phyloP scores from a whole-genome alignment of 1,284 basidiomycete genomes.

The Pulchroboletus neoregius region DNA sequence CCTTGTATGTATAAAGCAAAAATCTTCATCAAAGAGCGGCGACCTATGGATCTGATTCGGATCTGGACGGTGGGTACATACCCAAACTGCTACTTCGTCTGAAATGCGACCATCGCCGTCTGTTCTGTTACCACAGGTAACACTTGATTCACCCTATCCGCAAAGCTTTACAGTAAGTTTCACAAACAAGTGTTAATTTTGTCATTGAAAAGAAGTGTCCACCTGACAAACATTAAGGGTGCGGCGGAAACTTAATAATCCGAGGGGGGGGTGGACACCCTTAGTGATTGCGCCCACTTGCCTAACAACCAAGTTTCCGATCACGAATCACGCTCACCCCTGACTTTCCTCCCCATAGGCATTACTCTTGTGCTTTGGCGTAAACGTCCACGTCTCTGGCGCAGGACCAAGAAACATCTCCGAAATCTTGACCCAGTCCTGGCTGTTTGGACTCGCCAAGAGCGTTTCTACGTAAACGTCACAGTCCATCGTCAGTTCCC shows the following conservation, averaged over 20 bases:
- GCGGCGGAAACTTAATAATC: too few relatives aligned
- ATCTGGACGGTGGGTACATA: too few relatives aligned
- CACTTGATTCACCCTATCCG: background rate
- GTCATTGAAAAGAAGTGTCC: background rate
- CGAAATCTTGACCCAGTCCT: conserved; percentile 94
- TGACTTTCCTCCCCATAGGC: conserved; percentile 58
- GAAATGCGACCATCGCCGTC: too few relatives aligned
- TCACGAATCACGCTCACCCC: conserved; percentile 18
- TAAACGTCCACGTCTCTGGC: conserved; percentile 64
- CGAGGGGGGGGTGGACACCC: too few relatives aligned
- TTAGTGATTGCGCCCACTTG: background rate
- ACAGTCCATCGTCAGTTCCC: conserved; percentile 2
- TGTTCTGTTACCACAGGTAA: background rate
- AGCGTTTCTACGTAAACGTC: conserved; percentile 61
- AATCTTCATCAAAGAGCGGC: too few relatives aligned
- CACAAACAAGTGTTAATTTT: too few relatives aligned
- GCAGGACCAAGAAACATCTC: conserved; percentile 88
- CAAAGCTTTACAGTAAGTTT: background rate
- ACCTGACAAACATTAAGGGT: background rate
- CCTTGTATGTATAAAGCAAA: too few relatives aligned
- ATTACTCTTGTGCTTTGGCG: conserved; percentile 75
- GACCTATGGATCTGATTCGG: too few relatives aligned
- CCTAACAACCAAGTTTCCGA: background rate
- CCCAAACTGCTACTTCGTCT: too few relatives aligned
- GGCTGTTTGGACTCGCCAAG: conserved; percentile 73